These are phyloP conservation scores for Colletotrichum godetiae DNA, from an alignment of 2,329 filamentous ascomycete species.

Conservation along the genomic window DNA sequence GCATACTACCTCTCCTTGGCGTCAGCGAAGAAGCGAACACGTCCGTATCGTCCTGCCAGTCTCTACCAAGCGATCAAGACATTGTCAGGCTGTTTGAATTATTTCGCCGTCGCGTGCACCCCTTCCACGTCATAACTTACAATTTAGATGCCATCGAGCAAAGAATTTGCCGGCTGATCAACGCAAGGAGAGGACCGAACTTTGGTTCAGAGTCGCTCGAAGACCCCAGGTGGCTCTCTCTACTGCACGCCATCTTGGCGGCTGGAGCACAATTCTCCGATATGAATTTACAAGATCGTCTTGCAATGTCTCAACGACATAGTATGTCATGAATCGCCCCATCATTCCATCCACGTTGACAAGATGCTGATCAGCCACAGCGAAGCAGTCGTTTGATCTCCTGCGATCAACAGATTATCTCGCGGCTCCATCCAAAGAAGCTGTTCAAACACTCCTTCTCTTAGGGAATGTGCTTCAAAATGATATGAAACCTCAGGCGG, in stretches of 20 bases:
- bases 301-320: neutral
- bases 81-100: neutral
- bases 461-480: slow-evolving; percentile 33
- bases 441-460: neutral
- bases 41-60: neutral
- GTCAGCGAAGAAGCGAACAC: neutral
- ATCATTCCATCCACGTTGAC: neutral
- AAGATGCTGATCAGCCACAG: neutral
- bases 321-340: neutral
- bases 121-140: neutral
- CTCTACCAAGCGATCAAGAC: neutral
- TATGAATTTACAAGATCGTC: neutral
- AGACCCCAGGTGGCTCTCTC: neutral
- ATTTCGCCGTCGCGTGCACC: neutral
- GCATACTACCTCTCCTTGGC: neutral
- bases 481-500: slow-evolving; percentile 32
- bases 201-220: neutral
- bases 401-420: neutral
- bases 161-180: neutral
- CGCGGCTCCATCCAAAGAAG: neutral
- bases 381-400: neutral
- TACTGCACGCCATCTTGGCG: neutral
- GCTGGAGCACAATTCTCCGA: neutral
- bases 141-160: neutral
- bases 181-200: neutral